Evolutionary conservation across 805 yeast species (phyloP), one percentile per base, ranked within the genome.

Genomic region (Spathaspora boniae): DNA sequence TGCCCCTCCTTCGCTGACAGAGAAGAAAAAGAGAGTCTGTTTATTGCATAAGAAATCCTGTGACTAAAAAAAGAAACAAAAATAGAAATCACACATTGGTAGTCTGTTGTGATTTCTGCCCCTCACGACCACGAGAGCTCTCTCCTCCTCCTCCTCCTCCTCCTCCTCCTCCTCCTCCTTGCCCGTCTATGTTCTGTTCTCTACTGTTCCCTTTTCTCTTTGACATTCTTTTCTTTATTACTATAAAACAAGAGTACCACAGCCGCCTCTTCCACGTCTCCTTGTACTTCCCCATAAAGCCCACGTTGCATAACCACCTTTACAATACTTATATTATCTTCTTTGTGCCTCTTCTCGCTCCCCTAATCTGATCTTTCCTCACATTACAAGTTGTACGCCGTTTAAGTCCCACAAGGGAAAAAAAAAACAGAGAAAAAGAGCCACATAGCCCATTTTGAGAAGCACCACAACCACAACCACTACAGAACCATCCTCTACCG

Each of bases 401-500:
- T n/a, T n/a, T n/a, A n/a, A n/a, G n/a, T n/a, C n/a, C n/a, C n/a
- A n/a, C n/a, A n/a, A n/a, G n/a, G n/a, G n/a, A n/a, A n/a, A n/a
- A n/a, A n/a, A n/a, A n/a, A n/a, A n/a, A n/a, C n/a, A n/a, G n/a
- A n/a, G n/a, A n/a, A n/a, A n/a, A n/a, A n/a, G n/a, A n/a, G n/a
- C n/a, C 25, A 22, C n/a, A 22, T 11, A n/a, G n/a, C 11, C n/a
- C 25, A 22, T 22, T n/a, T 11, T 22, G n/a, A 22, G 11, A n/a
- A 22, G 25, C n/a, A 11, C 25, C 11, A 7, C 32, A 15, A 29
- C 32, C 21, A 4, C n/a, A 11, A 29, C 19, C 31, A 30, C 16
- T 18, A 19, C 24, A 19, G n/a, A 19, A 19, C 33, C 29, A 18
- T 18, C 33, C 25, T 28, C 33, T 16, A 11, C 16, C 29, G 9